Base-by-base conservation (phyloP, 2,329 filamentous ascomycete species). In the Neodidymelliopsis sp. region DNA sequence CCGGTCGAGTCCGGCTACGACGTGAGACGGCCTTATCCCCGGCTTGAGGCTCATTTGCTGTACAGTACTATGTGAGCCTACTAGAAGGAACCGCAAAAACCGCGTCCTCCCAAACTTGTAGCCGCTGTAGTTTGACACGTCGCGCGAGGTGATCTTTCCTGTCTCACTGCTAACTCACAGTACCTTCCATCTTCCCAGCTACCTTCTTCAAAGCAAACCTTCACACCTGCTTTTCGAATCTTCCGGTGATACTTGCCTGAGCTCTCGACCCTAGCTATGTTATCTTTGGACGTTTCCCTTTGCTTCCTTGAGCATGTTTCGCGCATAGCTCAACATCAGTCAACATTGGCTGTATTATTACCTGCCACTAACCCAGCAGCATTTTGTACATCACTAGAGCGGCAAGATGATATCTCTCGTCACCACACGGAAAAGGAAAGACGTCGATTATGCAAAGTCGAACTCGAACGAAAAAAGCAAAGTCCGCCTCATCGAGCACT, bases 361-460 rank as follows among this genome's bases (percentile, higher is more conserved):
- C 16, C 13, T 25, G 15, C 6, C 27, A 41, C 47, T 45, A 41
- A 50, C 35, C 40, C 29, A 35, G 20, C 30, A 50, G 40, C 22
- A 36, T 35, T 13, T n/a, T 10, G 24, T 6, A 19, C 30, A 41
- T 37, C 34, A 23, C 19, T 23, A n/a, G 12, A 19, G 8, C 25
- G 29, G 42, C 50, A 57, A 42, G 18, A 72, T 73, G 67, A 60
- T 70, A 53, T 61, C 70, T 38, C 56, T 71, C 28, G 62, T 66
- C 48, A 51, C 56, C 16, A 43, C 54, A 18, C 62, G 62, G 35
- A 73, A 73, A 47, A 60, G 69, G 34, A 73, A 70, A 46, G 66
- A 68, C 28, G 42, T 34, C 27, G 55, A 65, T 35, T 60, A 58
- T 15, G 55, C 49, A 1, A 52, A 41, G 18, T 31, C 54, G 10